phyloP scores from a whole-genome alignment of 441 rosid species.

The Gossypium lobatum region DNA sequence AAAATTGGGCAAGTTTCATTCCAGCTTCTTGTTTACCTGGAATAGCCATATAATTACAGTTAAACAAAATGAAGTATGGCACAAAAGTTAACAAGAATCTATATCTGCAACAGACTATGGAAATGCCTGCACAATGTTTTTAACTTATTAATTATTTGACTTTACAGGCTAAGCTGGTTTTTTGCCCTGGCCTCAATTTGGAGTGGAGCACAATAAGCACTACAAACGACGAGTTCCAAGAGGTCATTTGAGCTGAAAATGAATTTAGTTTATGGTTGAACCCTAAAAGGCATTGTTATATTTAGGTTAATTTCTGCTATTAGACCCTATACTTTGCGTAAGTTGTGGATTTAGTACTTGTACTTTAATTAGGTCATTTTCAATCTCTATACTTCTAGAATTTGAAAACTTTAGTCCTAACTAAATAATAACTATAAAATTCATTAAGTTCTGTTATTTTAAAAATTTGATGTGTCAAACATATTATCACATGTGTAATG shows the following conservation, averaged over 20 bases:
- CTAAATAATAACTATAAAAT: too few relatives aligned
- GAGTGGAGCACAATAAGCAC: background rate
- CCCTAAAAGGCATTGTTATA: background rate
- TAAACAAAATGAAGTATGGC: background rate
- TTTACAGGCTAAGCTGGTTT: background rate
- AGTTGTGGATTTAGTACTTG: too few relatives aligned
- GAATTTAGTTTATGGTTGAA: background rate
- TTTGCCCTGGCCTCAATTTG: background rate
- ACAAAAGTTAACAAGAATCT: background rate
- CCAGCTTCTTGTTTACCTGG: conserved; percentile 57
- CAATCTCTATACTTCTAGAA: too few relatives aligned
- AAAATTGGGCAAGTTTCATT: conserved; percentile 49
- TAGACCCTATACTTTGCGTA: too few relatives aligned
- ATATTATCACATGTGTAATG: too few relatives aligned
- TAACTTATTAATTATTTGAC: background rate
- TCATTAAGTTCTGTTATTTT: too few relatives aligned
- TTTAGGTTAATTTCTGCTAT: too few relatives aligned
- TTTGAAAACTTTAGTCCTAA: too few relatives aligned
- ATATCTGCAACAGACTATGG: background rate
- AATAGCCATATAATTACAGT: conserved; percentile 2
- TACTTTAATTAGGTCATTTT: too few relatives aligned
- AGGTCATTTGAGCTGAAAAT: background rate
- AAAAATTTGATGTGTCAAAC: too few relatives aligned
- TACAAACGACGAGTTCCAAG: background rate
- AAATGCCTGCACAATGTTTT: background rate